Evolutionary conservation across 192 early-diverging fungal genomes (phyloP), one percentile per base, ranked within the genome.

Genomic region (Backusella tuberculispora): DNA sequence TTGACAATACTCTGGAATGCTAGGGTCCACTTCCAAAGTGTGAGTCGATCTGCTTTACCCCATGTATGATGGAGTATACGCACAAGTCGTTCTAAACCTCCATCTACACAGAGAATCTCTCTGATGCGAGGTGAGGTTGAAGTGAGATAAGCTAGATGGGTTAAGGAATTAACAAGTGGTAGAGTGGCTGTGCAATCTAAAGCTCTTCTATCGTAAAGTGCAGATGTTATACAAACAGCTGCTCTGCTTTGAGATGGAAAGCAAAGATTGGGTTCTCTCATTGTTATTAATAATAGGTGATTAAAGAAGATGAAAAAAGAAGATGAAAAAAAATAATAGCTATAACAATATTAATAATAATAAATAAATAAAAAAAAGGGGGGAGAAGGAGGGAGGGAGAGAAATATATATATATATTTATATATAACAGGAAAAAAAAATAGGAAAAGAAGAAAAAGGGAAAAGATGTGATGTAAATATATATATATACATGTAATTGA

Each of bases 131-230:
- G 90, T 15, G 91, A 91, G 10, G 92, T 91, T 46, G 89, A 87
- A 0, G 95, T 96, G 67, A 97, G 85, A 78, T 97, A 95, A 46
- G 89, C 89, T 45, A 98, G 89, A 82, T 97, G 92, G 53, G 91
- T 92, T 8, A 98, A 88, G n/a, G 96, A 95, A 75, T 94, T 95
- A 74, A 94, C 90, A 69, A 98, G 89, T 29, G 96, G 90, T 75
- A 95, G 84, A 68, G 89, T 90, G 77, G 95, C 94, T 17, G 95
- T 94, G 79, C 92, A 93, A 76, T 94, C 91, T 10, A 98, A 87
- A 34, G 95, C 97, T 74, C 97, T 90, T 76, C 96, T 91, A 85
- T 98, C 97, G 81, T 97, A 98, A 69, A 93, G 89, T 15, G 91
- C 88, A 15, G 90, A 90, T 15, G 91, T 92, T 72, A 95, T 93